These are phyloP conservation scores for Acorus gramineus DNA, from an alignment of 106 monocot genomes.

Conservation along the genomic window DNA sequence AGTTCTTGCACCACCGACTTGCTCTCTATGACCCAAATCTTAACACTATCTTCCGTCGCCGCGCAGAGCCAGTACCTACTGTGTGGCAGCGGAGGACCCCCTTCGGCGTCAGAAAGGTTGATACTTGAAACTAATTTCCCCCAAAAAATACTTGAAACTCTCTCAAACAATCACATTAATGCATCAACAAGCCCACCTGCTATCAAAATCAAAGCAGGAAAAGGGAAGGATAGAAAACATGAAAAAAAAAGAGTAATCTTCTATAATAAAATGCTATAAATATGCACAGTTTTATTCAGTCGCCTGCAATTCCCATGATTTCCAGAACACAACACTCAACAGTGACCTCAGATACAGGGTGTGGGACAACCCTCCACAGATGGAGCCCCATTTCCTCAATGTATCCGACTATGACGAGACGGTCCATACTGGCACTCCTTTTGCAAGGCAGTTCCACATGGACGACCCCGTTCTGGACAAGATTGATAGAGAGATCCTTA, in stretches of 20 bases:
- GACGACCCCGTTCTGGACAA: slow-evolving; percentile 23
- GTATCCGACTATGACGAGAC: slow-evolving; percentile 17
- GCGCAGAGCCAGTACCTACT: slow-evolving; percentile 27
- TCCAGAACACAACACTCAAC: slow-evolving; percentile 44
- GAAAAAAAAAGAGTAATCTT: no score
- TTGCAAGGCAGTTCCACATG: slow-evolving; percentile 36
- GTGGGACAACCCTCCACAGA: slow-evolving; percentile 35
- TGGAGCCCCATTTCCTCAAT: slow-evolving; percentile 34
- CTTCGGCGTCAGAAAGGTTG: no score
- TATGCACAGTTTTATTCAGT: slow-evolving; percentile 54
- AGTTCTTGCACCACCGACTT: slow-evolving; percentile 27
- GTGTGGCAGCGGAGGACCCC: no score
- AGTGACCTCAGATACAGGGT: slow-evolving; percentile 36
- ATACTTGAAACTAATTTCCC: no score
- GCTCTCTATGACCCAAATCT: slow-evolving; percentile 34
- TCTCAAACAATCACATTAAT: no score
- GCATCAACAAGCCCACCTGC: no score
- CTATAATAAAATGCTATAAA: no score
- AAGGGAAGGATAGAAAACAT: no score
- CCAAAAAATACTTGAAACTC: no score
- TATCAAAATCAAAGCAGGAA: no score
- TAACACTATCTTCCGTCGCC: slow-evolving; percentile 21
- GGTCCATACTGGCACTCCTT: slow-evolving; percentile 18
- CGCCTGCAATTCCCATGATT: slow-evolving; percentile 38
- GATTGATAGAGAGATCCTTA: slow-evolving; percentile 30